phyloP scores from a whole-genome alignment of 306 rosid genomes.

The Trifolium pratense region DNA sequence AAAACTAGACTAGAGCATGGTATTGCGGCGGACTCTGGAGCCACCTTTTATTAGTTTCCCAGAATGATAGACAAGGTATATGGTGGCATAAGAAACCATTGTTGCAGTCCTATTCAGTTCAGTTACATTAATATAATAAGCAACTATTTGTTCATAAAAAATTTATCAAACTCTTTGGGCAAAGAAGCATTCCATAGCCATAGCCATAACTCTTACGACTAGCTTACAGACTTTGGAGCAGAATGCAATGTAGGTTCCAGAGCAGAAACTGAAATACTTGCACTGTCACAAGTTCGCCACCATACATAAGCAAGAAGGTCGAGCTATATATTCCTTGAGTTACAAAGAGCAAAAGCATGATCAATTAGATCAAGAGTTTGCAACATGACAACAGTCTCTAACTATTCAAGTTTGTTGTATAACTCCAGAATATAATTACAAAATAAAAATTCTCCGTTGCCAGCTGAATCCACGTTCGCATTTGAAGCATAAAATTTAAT shows the following conservation, averaged over 20 bases:
- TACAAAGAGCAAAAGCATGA: not conserved
- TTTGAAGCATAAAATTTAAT: conserved; percentile 41
- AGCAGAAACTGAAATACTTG: conserved; percentile 11
- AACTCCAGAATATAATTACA: conserved; percentile 37
- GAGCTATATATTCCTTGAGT: conserved; percentile 18
- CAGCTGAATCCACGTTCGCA: conserved; percentile 16
- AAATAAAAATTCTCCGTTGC: not conserved
- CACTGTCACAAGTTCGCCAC: conserved; percentile 22
- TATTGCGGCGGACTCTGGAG: not conserved
- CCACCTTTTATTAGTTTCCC: too few species aligned
- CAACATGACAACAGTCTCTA: conserved; percentile 13
- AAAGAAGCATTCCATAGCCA: not conserved
- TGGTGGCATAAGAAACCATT: not conserved
- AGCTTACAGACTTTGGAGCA: not conserved
- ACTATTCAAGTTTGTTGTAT: conserved; percentile 17
- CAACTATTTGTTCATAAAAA: not conserved
- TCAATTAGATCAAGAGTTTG: conserved; percentile 12
- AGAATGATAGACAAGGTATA: not conserved
- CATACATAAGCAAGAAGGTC: conserved; percentile 7
- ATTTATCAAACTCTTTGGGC: not conserved
- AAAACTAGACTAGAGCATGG: not conserved
- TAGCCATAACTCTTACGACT: not conserved
- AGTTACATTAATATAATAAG: not conserved
- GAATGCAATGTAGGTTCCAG: not conserved
- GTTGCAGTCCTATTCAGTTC: not conserved